Conservation (phyloP, 768 basidiomycete genomes). For the Leucogyrophana mollusca region DNA sequence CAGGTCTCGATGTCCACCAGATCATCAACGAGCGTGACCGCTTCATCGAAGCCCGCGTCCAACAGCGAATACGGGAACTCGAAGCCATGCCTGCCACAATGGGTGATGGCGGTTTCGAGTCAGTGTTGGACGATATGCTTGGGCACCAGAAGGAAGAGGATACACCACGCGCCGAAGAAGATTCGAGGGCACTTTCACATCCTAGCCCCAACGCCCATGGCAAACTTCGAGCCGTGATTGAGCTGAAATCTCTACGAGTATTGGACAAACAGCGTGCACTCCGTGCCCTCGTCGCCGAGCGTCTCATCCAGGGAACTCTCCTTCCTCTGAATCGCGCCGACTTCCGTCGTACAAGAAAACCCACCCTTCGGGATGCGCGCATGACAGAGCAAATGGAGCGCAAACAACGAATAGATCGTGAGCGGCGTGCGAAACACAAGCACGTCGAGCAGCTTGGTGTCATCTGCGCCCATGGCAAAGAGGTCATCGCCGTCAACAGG, state of each 20-base stretch:
- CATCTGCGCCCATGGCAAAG: constrained; percentile 82
- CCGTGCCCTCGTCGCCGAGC: constrained; percentile 82
- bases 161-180: constrained; percentile 34
- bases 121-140: constrained; percentile 38
- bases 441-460: constrained; percentile 91
- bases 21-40: constrained; percentile 90
- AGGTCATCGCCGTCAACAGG: constrained; percentile 66
- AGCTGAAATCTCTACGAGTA: constrained; percentile 86
- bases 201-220: constrained; percentile 69
- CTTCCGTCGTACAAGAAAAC: constrained; percentile 86
- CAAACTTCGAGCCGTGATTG: constrained; percentile 87
- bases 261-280: constrained; percentile 90
- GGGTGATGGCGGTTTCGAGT: constrained; percentile 71
- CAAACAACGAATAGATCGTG: constrained; percentile 88
- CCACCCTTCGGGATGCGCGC: constrained; percentile 84
- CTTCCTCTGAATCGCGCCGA: constrained; percentile 90
- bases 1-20: constrained; percentile 89
- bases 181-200: constrained; percentile 27
- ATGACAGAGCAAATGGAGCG: constrained; percentile 88
- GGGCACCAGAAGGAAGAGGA: constrained; percentile 15
- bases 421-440: constrained; percentile 92
- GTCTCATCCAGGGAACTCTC: constrained; percentile 82
- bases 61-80: constrained; percentile 87
- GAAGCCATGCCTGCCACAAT: constrained; percentile 76
- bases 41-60: constrained; percentile 85